A percentile compares a stretch with the other conserved stretches of the same genome.
These are phyloP conservation scores for Debaryomyces maramus DNA, from an alignment of 805 yeast species.

Conservation along the genomic window DNA sequence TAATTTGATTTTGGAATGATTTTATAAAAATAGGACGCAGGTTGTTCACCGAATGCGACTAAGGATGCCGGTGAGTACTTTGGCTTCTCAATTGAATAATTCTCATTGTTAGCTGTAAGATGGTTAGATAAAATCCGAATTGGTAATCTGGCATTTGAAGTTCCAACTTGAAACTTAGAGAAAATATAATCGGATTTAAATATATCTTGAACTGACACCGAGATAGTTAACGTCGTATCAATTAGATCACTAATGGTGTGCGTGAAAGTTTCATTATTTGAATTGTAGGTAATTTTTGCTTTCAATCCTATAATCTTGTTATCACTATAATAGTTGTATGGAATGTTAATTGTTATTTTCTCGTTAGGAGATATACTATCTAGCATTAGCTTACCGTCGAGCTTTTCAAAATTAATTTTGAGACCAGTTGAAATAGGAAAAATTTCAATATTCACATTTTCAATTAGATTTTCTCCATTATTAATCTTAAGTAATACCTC, in stretches of 20 bases:
- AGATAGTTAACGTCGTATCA: slow-evolving; percentile 57
- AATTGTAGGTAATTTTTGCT: slow-evolving; percentile 20
- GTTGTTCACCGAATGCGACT: slow-evolving; percentile 69
- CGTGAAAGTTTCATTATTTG: slow-evolving; percentile 18
- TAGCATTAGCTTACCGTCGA: slow-evolving; percentile 4
- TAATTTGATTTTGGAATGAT: slow-evolving; percentile 31
- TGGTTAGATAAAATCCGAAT: slow-evolving; percentile 49
- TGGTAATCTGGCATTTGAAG: slow-evolving; percentile 53
- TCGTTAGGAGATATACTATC: slow-evolving; percentile 6
- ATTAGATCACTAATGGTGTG: slow-evolving; percentile 33
- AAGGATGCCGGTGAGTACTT: slow-evolving; percentile 24
- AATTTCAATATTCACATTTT: slow-evolving; percentile 22
- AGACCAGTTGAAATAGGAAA: slow-evolving; percentile 19
- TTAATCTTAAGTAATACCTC: slow-evolving; percentile 24
- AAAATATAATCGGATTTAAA: slow-evolving; percentile 57
- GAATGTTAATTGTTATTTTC: slow-evolving; percentile 24
- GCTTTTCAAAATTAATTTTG: slow-evolving; percentile 1
- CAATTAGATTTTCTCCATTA: slow-evolving; percentile 31
- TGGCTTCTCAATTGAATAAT: slow-evolving; percentile 25
- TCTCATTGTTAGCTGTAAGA: slow-evolving; percentile 29
- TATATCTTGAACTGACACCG: slow-evolving; percentile 80
- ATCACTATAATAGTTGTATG: slow-evolving; percentile 32
- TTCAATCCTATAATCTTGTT: slow-evolving; percentile 23
- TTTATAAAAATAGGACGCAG: slow-evolving; percentile 60
- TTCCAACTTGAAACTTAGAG: slow-evolving; percentile 69